These are phyloP conservation scores for Colletotrichum costaricense DNA, from an alignment of 2,329 filamentous ascomycete genomes.

Conservation along the genomic window DNA sequence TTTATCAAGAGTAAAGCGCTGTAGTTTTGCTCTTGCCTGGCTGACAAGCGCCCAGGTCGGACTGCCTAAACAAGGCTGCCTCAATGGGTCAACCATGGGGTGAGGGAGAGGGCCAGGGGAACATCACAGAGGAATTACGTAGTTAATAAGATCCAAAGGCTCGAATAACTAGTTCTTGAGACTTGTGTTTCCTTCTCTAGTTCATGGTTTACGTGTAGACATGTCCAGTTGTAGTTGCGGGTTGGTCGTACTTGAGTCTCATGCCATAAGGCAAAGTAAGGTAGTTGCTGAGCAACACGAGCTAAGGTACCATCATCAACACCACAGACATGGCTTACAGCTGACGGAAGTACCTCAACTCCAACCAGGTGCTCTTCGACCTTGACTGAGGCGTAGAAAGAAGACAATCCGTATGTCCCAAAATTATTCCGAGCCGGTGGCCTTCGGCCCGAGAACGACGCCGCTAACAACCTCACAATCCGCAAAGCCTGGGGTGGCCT, in stretches of 20 bases:
- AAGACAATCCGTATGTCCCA: neutral
- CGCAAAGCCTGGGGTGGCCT: neutral
- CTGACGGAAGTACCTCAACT: too few relatives aligned
- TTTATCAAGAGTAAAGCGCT: neutral
- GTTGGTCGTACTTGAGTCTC: too few relatives aligned
- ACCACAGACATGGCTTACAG: neutral
- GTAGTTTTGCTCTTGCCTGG: neutral
- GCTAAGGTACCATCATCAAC: neutral
- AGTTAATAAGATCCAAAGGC: too few relatives aligned
- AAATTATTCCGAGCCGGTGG: neutral
- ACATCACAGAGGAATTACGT: too few relatives aligned
- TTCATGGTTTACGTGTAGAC: too few relatives aligned
- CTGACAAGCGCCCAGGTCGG: too few relatives aligned
- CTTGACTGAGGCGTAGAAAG: neutral
- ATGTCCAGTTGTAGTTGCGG: too few relatives aligned
- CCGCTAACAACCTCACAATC: neutral
- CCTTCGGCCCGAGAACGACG: neutral
- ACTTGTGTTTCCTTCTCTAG: too few relatives aligned
- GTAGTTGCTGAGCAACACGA: neutral
- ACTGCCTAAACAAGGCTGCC: neutral
- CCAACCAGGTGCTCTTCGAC: too few relatives aligned
- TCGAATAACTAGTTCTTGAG: too few relatives aligned
- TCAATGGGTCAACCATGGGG: neutral
- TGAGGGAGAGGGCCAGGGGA: too few relatives aligned
- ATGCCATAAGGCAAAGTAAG: too few relatives aligned